Evolutionary conservation across 148 eudicot species (phyloP), one percentile per base, ranked within the genome.

Genomic region (Fagopyrum homotropicum): DNA sequence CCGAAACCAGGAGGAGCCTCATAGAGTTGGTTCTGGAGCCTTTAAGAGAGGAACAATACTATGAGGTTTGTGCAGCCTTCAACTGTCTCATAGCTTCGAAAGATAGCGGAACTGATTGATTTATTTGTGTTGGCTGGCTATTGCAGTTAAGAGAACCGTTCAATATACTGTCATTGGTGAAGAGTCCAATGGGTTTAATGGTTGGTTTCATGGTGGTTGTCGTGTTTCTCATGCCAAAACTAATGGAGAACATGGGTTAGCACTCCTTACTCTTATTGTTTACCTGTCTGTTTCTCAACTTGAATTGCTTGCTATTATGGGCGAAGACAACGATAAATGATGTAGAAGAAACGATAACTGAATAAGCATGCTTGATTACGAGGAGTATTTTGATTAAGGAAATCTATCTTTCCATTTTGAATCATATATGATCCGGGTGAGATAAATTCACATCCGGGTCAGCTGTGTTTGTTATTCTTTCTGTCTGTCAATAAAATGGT

Each of bases 101-200:
- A 29, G 7, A 19, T 43, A 40, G 47, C 52, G 11, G 14, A 60
- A 60, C 35, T 40, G 71, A 40, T 66, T 15, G 17, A 40, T 66
- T 72, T 5, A 46, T 63, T 56, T 49, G 55, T 55, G 40, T 45
- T 74, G 50, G 63, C 68, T 76, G 29, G 48, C n/a, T 75, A 22
- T 83, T 85, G 83, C 97, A 96, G 99, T 80, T 86, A 80, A 86
- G 93, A 80, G 99, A 96, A 83, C 93, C 99, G 30, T 92, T 96
- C 84, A 78, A 82, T 71, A 22, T 84, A 57, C 73, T 92, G 88
- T 87, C 97, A 14, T 6, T 96, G n/a, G 74, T 72, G 52, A 72
- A 72, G 74, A 72, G 74, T 30, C 74, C 74, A 72, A 72, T 72
- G 74, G 74, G 74, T 45, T 17, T 72, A 26, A 72, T 72, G 74